phyloP scores from a whole-genome alignment of 2,329 filamentous ascomycete species.

The Paecilomyces fulvus region DNA sequence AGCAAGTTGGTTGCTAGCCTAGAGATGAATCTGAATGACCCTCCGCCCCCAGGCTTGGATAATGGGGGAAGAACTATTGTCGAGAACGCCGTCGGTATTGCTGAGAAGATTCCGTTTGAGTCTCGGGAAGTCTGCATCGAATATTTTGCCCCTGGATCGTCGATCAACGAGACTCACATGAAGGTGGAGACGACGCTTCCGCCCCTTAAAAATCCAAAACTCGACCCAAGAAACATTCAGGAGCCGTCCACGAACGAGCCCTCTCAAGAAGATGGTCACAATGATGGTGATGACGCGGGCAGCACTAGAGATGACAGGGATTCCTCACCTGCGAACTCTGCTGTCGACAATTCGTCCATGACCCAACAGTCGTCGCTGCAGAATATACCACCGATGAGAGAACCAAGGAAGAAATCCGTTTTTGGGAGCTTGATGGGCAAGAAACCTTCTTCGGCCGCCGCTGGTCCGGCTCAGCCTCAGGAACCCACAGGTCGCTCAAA shows the following conservation, averaged over 20 bases:
- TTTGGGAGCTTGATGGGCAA: slow-evolving; percentile 34
- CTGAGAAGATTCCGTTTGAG: slow-evolving; percentile 78
- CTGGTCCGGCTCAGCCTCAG: slow-evolving; percentile 4
- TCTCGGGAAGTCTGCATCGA: slow-evolving; percentile 82
- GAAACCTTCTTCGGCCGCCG: slow-evolving; percentile 15
- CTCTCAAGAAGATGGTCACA: slow-evolving; percentile 11
- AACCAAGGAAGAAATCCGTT: slow-evolving; percentile 33
- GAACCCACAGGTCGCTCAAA: slow-evolving; percentile 3
- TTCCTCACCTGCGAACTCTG: slow-evolving; percentile 10
- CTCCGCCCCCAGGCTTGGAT: slow-evolving; percentile 71
- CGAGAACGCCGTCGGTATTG: slow-evolving; percentile 78
- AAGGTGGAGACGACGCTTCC: slow-evolving; percentile 67
- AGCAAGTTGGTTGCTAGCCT: slow-evolving; percentile 60
- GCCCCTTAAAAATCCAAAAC: slow-evolving; percentile 42
- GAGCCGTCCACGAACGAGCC: slow-evolving; percentile 10
- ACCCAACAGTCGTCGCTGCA: slow-evolving; percentile 4
- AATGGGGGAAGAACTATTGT: slow-evolving; percentile 88
- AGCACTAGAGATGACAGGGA: slow-evolving; percentile 6
- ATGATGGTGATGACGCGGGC: slow-evolving; percentile 11
- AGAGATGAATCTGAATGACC: slow-evolving; percentile 65
- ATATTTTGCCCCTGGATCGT: slow-evolving; percentile 71
- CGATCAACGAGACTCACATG: slow-evolving; percentile 67
- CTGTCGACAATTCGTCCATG: slow-evolving; percentile 3
- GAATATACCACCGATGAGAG: slow-evolving; percentile 11
- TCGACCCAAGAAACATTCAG: slow-evolving; percentile 8